Percentiles rank a stretch among this genome's conserved stretches.
phyloP scores from a whole-genome alignment of 257 asterid species.

The Nicotiana undulata region DNA sequence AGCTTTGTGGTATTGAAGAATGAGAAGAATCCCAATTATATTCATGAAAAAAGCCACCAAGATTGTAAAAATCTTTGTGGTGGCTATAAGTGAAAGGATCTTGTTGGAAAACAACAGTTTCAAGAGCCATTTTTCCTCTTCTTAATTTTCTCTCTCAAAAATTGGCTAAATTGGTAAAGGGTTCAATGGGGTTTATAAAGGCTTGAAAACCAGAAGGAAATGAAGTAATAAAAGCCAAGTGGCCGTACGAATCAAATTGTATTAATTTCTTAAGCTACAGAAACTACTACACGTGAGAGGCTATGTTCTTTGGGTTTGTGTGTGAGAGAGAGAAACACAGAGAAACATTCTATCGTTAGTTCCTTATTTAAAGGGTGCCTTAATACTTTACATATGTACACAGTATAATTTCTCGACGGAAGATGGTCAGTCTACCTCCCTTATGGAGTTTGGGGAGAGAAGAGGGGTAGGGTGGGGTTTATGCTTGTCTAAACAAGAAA shows the following conservation, averaged over 20 bases:
- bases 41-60: not conserved
- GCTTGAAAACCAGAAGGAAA: not conserved
- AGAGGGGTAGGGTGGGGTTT: not conserved
- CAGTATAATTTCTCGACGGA: too few relatives aligned
- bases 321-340: constrained; percentile 5
- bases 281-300: constrained; percentile 37
- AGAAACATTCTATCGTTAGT: not conserved
- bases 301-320: not conserved
- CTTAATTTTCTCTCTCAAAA: not conserved
- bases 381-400: too few relatives aligned
- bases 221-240: constrained; percentile 20
- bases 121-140: constrained; percentile 37
- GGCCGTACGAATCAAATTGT: constrained; percentile 19
- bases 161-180: not conserved
- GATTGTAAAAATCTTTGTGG: constrained; percentile 20
- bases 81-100: constrained; percentile 36
- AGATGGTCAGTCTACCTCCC: too few relatives aligned
- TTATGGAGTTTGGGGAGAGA: too few relatives aligned
- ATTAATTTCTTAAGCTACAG: constrained; percentile 12
- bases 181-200: constrained; percentile 29
- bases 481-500: not conserved
- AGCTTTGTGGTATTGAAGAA: not conserved
- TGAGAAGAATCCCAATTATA: constrained; percentile 2
- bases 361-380: too few relatives aligned
- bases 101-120: constrained; percentile 42